Conservation (phyloP, 345 rosid species). For the Pugionium dolabratum region DNA sequence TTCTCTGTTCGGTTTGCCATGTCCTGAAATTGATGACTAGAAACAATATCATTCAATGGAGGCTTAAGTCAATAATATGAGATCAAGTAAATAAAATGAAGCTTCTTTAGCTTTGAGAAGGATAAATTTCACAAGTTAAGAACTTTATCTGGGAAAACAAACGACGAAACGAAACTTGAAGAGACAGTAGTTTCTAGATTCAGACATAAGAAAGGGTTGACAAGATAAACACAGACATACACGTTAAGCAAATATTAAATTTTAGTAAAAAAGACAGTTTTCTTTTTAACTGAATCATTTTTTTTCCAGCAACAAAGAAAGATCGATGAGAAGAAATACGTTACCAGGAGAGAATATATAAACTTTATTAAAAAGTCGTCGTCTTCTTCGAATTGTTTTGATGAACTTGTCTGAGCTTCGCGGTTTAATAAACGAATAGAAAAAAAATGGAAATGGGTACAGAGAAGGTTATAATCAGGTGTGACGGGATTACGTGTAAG, state of each 20-base stretch:
- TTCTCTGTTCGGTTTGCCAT: conserved; percentile 37
- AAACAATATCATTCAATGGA: conserved; percentile 10
- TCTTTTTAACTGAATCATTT: conserved; percentile 12
- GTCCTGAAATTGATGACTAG: conserved; percentile 20
- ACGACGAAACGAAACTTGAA: background rate
- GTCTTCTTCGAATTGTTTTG: too few species aligned
- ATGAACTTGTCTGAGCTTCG: too few species aligned
- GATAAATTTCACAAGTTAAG: conserved; percentile 6
- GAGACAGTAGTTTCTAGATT: conserved; percentile 4
- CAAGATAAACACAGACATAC: conserved; percentile 11
- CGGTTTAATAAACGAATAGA: background rate
- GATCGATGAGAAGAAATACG: background rate
- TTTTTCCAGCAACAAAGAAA: conserved; percentile 17
- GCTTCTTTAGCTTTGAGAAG: too few species aligned
- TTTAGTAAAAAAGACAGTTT: background rate
- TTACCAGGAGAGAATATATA: too few species aligned
- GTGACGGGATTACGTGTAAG: conserved; percentile 15
- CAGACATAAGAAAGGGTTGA: conserved; percentile 2
- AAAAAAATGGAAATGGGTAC: background rate
- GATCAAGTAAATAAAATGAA: background rate
- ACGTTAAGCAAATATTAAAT: conserved; percentile 2
- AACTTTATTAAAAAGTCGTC: too few species aligned
- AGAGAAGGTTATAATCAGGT: conserved; percentile 21
- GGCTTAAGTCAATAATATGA: conserved; percentile 1
- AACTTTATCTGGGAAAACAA: background rate